These are phyloP conservation scores for Pontederia crassipes DNA, from an alignment of 176 grass and related monocot genomes.

Conservation along the genomic window DNA sequence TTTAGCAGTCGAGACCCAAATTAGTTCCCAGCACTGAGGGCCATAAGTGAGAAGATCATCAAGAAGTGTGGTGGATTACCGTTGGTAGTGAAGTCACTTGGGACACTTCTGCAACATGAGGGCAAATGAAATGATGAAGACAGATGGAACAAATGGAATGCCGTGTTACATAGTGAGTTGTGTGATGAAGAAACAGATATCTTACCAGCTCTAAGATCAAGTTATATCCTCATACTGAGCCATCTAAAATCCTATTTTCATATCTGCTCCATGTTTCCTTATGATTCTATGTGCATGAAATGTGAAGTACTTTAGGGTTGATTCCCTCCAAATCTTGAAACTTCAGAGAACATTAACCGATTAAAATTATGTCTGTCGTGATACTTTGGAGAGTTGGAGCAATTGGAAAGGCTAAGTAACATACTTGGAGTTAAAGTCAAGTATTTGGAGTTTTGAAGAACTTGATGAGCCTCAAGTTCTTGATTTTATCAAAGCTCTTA, in stretches of 20 bases:
- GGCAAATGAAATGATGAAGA: not conserved
- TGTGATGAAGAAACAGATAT: not conserved
- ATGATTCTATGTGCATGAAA: too few species aligned
- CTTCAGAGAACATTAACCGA: too few species aligned
- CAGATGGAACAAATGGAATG: not conserved
- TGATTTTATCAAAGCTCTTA: too few species aligned
- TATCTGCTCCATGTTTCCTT: not conserved
- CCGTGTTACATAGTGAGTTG: not conserved
- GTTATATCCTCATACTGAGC: not conserved
- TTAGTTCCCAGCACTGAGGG: not conserved
- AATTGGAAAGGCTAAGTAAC: too few species aligned
- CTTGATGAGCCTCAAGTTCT: too few species aligned
- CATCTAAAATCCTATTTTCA: not conserved
- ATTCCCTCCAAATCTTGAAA: too few species aligned
- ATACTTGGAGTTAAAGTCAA: too few species aligned
- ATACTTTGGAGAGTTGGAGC: too few species aligned
- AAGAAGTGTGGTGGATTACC: conserved; percentile 1
- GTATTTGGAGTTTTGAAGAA: too few species aligned
- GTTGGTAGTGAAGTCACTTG: not conserved
- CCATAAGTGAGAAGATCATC: not conserved
- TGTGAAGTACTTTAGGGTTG: too few species aligned
- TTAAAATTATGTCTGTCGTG: too few species aligned
- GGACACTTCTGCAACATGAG: not conserved
- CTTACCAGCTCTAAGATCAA: too few species aligned
- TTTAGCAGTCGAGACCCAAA: not conserved